These are phyloP conservation scores for Ogataea zsoltii DNA, from an alignment of 805 yeast genomes.

Conservation along the genomic window DNA sequence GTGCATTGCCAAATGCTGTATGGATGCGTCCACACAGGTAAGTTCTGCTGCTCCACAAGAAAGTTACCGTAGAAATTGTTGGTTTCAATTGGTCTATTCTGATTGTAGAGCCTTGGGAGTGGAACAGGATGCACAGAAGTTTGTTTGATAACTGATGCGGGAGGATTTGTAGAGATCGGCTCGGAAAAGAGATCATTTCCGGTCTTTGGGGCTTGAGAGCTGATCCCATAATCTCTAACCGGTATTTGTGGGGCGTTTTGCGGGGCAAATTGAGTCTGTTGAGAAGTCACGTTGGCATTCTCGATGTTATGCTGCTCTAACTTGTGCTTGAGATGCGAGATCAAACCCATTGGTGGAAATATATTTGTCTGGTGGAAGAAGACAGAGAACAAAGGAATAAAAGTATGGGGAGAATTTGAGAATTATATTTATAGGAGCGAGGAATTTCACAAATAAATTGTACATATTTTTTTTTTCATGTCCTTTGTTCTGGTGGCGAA, in stretches of 20 bases:
- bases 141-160: constrained; percentile 28
- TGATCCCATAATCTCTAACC: constrained; percentile 21
- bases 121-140: constrained; percentile 72
- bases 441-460: background rate
- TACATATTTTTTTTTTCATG: background rate
- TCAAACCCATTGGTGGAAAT: constrained; percentile 21
- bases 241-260: constrained; percentile 25
- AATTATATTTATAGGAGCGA: background rate
- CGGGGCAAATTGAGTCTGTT: constrained; percentile 3
- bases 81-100: constrained; percentile 60
- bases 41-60: constrained; percentile 62
- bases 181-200: constrained; percentile 21
- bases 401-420: background rate
- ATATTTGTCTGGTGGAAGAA: background rate
- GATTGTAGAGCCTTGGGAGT: constrained; percentile 47
- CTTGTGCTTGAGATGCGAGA: constrained; percentile 19
- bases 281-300: background rate
- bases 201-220: background rate
- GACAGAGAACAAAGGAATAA: background rate
- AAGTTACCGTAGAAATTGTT: constrained; percentile 79
- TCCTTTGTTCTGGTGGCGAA: background rate
- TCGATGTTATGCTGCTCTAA: constrained; percentile 7
- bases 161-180: constrained; percentile 24
- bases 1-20: constrained; percentile 68
- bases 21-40: constrained; percentile 82